These are phyloP conservation scores for Tylopilus rubrobrunneus DNA, from an alignment of 768 basidiomycete genomes.

Conservation along the genomic window DNA sequence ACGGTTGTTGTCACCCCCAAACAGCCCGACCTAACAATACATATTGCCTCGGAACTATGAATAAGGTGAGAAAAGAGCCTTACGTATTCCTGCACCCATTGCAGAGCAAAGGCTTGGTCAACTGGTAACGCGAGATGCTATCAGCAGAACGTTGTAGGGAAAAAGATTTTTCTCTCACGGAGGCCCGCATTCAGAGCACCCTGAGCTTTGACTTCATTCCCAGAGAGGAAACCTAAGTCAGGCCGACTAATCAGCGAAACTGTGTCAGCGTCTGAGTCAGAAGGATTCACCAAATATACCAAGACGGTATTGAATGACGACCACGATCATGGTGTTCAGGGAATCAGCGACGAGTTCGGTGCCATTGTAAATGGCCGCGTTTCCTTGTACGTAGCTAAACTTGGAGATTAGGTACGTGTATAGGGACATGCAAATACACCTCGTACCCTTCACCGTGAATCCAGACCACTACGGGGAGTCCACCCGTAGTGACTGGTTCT, in stretches of 20 bases:
- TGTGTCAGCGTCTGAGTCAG: neutral
- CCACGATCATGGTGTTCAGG: no score
- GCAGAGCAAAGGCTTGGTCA: conserved; percentile 32
- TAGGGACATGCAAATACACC: no score
- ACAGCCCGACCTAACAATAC: conserved; percentile 26
- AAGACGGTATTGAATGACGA: no score
- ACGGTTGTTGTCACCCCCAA: conserved; percentile 31
- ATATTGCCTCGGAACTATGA: neutral
- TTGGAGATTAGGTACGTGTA: no score
- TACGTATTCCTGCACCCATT: conserved; percentile 35
- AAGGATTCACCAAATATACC: neutral
- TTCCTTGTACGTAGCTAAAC: no score
- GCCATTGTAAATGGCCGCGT: no score
- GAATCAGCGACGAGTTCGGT: no score
- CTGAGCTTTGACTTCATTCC: neutral
- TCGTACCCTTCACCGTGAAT: neutral
- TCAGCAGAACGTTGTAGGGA: neutral
- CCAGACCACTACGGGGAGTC: no score
- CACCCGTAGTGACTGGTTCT: no score
- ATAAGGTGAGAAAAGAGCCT: neutral
- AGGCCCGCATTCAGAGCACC: conserved; percentile 4
- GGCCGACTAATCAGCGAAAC: neutral
- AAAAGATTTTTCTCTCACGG: neutral
- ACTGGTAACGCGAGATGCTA: conserved; percentile 16
- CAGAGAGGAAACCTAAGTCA: neutral